Conservation (phyloP, 108 stramenopile genomes). For the Conticribra weissflogii region DNA sequence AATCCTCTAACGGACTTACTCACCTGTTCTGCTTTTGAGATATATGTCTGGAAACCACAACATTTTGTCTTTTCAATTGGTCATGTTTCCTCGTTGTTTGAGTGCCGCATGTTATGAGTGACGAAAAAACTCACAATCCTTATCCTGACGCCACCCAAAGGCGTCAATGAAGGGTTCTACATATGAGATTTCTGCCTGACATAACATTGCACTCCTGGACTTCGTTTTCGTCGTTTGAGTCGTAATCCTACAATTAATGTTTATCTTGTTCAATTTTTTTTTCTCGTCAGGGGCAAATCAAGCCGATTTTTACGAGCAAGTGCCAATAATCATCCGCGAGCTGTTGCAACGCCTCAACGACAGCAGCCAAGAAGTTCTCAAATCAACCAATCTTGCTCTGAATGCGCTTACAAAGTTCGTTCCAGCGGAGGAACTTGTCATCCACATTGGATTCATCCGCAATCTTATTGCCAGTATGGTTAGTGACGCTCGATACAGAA, state of each 20-base stretch:
- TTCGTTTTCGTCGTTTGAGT: no score
- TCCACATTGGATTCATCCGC: constrained; percentile 89
- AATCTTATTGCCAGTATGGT: constrained; percentile 92
- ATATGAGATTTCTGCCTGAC: constrained; percentile 47
- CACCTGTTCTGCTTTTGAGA: no score
- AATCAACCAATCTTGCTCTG: constrained; percentile 67
- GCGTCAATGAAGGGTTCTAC: constrained; percentile 31
- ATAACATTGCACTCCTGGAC: no score
- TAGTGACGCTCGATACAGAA: constrained; percentile 82
- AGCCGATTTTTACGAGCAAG: constrained; percentile 88
- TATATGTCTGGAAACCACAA: no score
- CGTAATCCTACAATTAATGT: constrained; percentile 5
- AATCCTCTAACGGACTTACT: no score
- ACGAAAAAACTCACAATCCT: constrained; percentile 2
- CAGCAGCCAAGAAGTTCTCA: constrained; percentile 75
- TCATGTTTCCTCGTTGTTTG: no score
- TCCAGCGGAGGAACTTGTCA: constrained; percentile 90
- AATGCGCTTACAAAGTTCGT: constrained; percentile 79
- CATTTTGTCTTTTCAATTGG: no score
- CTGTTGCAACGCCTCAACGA: constrained; percentile 92
- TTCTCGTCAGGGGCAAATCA: constrained; percentile 65
- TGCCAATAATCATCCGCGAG: constrained; percentile 88
- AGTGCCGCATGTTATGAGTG: no score
- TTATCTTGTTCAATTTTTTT: constrained; percentile 18
- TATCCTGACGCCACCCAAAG: constrained; percentile 12